Conservation (phyloP, 176 grass and related monocot genomes). For the Oryza coarctata region DNA sequence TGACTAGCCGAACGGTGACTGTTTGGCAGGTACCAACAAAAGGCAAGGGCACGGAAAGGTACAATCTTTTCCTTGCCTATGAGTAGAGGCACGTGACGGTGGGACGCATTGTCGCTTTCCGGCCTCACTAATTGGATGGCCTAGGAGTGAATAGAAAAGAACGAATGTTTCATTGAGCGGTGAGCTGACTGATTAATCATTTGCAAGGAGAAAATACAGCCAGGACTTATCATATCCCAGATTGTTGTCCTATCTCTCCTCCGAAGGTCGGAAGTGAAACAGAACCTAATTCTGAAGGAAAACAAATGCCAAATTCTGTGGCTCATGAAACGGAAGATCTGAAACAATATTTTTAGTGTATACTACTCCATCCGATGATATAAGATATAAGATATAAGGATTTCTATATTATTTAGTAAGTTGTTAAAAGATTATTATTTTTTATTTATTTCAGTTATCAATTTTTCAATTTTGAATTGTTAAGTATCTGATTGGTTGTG, state of each 20-base stretch:
- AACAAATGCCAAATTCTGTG: background rate
- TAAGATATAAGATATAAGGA: too few relatives aligned
- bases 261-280: background rate
- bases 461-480: too few relatives aligned
- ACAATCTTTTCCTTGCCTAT: background rate
- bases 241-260: background rate
- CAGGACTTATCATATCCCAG: background rate
- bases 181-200: background rate
- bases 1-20: background rate
- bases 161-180: background rate
- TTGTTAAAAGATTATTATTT: too few relatives aligned
- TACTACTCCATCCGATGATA: too few relatives aligned
- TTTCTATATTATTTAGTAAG: too few relatives aligned
- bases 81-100: slow-evolving; percentile 9
- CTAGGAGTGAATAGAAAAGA: background rate
- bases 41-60: slow-evolving; percentile 30
- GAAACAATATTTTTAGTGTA: too few relatives aligned
- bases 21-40: background rate
- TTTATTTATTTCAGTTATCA: too few relatives aligned
- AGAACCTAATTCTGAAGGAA: background rate
- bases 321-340: too few relatives aligned
- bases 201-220: too few relatives aligned
- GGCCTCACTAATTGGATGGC: background rate
- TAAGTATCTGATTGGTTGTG: too few relatives aligned
- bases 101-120: slow-evolving; percentile 18